Conservation (phyloP, 1,139 yeast genomes). For the Nakaseomyces nivariensis region DNA sequence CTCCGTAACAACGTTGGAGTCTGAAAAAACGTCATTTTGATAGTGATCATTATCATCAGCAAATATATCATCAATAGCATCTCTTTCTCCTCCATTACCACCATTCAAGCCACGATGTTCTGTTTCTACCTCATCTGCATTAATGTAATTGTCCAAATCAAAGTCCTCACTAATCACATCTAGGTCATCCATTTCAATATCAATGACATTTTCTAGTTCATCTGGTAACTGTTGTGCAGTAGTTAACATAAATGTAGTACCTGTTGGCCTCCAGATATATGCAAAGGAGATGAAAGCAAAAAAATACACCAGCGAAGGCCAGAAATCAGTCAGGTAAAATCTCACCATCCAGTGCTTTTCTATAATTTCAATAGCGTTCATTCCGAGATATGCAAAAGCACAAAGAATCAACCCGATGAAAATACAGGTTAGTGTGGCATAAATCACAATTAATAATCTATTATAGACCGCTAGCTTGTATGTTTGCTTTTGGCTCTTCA, state of each 20-base stretch:
- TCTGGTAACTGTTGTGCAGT: constrained; percentile 84
- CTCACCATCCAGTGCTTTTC: constrained; percentile 86
- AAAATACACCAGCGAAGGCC: constrained; percentile 85
- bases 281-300: constrained; percentile 73
- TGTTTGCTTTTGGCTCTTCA: constrained; percentile 76
- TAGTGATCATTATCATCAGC: background rate
- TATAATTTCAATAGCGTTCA: constrained; percentile 65
- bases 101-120: background rate
- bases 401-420: constrained; percentile 59
- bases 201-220: constrained; percentile 58
- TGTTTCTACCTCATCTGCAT: background rate
- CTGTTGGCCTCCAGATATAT: constrained; percentile 93
- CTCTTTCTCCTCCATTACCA: background rate
- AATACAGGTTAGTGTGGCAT: constrained; percentile 48
- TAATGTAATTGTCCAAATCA: background rate
- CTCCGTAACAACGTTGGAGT: background rate
- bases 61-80: background rate
- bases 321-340: constrained; percentile 77
- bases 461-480: constrained; percentile 80
- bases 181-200: constrained; percentile 62
- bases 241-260: constrained; percentile 84
- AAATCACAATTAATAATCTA: constrained; percentile 60
- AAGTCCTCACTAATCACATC: constrained; percentile 32
- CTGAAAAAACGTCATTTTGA: background rate
- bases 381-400: constrained; percentile 58